A percentile compares a stretch with the other conserved stretches of the same genome.
These are phyloP conservation scores for Brassica hybrid DNA, from an alignment of 441 rosid genomes.

Conservation along the genomic window DNA sequence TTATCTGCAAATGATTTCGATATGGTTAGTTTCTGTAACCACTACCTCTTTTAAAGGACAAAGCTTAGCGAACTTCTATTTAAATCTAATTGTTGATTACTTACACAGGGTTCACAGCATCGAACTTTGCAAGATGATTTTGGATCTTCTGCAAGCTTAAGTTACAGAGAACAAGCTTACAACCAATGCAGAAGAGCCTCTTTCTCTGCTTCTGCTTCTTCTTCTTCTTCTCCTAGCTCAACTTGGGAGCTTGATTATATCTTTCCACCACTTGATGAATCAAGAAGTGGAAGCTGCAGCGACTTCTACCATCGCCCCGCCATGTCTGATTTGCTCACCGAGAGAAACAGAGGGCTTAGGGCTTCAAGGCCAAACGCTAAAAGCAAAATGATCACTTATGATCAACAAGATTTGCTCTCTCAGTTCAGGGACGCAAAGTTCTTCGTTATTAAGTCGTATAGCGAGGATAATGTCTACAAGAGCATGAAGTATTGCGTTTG, in stretches of 20 bases:
- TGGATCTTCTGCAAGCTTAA: constrained; percentile 52
- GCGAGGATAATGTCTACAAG: constrained; percentile 63
- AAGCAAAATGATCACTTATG: constrained; percentile 33
- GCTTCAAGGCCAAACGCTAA: constrained; percentile 57
- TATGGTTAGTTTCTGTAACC: constrained; percentile 52
- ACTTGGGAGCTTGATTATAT: constrained; percentile 50
- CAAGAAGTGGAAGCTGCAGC: constrained; percentile 52
- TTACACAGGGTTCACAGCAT: constrained; percentile 54
- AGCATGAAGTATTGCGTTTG: constrained; percentile 62
- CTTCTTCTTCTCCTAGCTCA: constrained; percentile 39
- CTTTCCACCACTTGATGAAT: constrained; percentile 58
- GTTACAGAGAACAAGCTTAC: constrained; percentile 49
- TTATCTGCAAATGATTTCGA: constrained; percentile 47
- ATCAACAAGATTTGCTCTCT: constrained; percentile 33
- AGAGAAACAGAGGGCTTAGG: constrained; percentile 71
- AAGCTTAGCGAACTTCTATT: too few relatives aligned
- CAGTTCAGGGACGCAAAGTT: constrained; percentile 51
- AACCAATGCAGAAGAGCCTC: constrained; percentile 42
- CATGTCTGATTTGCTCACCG: constrained; percentile 57
- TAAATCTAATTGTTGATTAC: constrained; percentile 15
- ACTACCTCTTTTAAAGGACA: constrained; percentile 7
- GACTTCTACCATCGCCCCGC: constrained; percentile 52
- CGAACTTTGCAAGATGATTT: constrained; percentile 46
- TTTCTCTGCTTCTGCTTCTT: constrained; percentile 44
- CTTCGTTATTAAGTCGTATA: constrained; percentile 62